Conservation (phyloP, 73 alveolate genomes). For the Tetrahymena thermophila region DNA sequence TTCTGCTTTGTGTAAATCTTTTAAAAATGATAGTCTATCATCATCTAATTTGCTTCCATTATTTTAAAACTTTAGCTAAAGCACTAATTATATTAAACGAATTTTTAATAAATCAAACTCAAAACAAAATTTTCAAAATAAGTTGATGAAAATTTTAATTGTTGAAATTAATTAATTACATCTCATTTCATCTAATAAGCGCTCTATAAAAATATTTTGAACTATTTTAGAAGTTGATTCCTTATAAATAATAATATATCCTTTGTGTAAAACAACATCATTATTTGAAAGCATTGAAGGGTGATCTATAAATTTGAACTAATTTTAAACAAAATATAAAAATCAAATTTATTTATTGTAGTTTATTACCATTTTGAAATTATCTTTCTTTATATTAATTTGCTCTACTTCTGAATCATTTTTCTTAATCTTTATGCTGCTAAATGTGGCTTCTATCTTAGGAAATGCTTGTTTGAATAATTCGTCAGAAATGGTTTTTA, state of each 20-base stretch:
- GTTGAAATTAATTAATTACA: not conserved
- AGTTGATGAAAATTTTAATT: no score
- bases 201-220: not conserved
- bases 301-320: not conserved
- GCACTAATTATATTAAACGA: not conserved
- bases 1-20: not conserved
- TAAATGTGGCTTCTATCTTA: not conserved
- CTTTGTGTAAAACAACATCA: not conserved
- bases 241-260: not conserved
- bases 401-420: not conserved
- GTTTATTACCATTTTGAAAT: not conserved
- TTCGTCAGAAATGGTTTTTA: not conserved
- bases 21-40: not conserved
- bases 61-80: not conserved
- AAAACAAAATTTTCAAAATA: no score
- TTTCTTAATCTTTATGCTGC: not conserved
- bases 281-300: not conserved
- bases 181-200: not conserved
- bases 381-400: not conserved
- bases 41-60: not conserved
- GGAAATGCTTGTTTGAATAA: not conserved
- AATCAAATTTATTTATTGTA: no score
- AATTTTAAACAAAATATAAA: not conserved
- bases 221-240: not conserved
- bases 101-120: no score